Evolutionary conservation across 2,329 filamentous ascomycete species (phyloP), one percentile per base, ranked within the genome.

Genomic region (Trichoderma guizhouense): DNA sequence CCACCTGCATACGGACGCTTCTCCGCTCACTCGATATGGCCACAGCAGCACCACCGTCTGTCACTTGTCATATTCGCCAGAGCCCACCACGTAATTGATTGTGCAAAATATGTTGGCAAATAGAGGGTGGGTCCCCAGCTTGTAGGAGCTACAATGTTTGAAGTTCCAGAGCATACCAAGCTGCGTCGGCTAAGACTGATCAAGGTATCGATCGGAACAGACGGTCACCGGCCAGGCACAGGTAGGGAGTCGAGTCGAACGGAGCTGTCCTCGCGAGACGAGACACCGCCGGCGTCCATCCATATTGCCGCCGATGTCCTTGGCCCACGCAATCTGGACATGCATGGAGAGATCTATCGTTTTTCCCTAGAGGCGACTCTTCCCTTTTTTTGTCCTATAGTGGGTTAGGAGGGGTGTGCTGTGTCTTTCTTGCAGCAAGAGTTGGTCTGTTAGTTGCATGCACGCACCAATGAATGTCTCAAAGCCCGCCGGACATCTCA

Each of bases 21-120:
- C 61, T 34, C 61, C 39, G 67, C 34, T 55, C 51, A 66, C 26
- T 36, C 15, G 26, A 30, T 39, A 32, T 21, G 28, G 39, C 8
- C n/a, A n/a, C 55, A 24, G 47, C 67, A 53, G 32, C 64, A 21
- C 39, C 15, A 43, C 24, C 69, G 60, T 28, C 57, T 71, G 70
- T 71, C 70, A 71, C 53, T 57, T 71, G 64, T 71, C 70, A 71
- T 51, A 67, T 71, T 62, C 53, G 36, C 24, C 43, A 21, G 24
- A 69, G 55, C 66, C 55, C 55, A 60, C 66, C 36, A 67, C 64
- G 47, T 67, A 67, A 67, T 53, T 39, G 32, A 28, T 63, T 62
- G 60, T 51, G 32, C 26, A 12, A 15, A 30, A 47, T 30, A 63
- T 63, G 62, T 30, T 64, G 28, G 43, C 26, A 34, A 68, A 68